phyloP scores from a whole-genome alignment of 2,329 filamentous ascomycete species.

The Cercospora sp. region DNA sequence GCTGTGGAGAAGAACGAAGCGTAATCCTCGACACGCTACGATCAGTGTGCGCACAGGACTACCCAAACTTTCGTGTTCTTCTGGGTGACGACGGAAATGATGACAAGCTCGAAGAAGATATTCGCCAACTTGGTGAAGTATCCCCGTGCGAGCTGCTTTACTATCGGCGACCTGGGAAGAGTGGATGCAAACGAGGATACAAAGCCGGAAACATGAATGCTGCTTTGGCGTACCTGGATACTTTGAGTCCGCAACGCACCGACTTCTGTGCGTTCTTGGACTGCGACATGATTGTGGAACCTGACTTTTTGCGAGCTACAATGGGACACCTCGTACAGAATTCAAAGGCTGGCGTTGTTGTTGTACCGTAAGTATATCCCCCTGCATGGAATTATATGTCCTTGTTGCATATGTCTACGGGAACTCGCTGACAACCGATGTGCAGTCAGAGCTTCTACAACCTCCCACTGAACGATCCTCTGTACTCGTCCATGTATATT shows the following conservation, averaged over 20 bases:
- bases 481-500: conserved; percentile 16
- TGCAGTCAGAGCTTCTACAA: conserved; percentile 21
- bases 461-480: conserved; percentile 17
- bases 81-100: conserved; percentile 46
- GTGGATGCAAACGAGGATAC: conserved; percentile 50
- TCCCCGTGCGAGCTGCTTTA: conserved; percentile 47
- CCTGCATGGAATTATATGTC: background rate
- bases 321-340: conserved; percentile 54
- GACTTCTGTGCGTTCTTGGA: conserved; percentile 63
- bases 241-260: background rate
- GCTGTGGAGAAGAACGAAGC: conserved; percentile 47
- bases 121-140: conserved; percentile 40
- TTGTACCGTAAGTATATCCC: background rate
- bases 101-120: conserved; percentile 38
- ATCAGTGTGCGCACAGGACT: conserved; percentile 44
- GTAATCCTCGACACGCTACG: conserved; percentile 46
- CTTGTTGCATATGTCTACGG: background rate
- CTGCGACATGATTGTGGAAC: conserved; percentile 68
- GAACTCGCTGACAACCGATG: background rate
- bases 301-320: conserved; percentile 60
- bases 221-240: conserved; percentile 39
- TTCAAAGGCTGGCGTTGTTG: background rate
- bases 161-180: conserved; percentile 43
- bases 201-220: conserved; percentile 67
- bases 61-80: conserved; percentile 44